phyloP scores from a whole-genome alignment of 2,329 filamentous ascomycete species.

The Colletotrichum sp. region DNA sequence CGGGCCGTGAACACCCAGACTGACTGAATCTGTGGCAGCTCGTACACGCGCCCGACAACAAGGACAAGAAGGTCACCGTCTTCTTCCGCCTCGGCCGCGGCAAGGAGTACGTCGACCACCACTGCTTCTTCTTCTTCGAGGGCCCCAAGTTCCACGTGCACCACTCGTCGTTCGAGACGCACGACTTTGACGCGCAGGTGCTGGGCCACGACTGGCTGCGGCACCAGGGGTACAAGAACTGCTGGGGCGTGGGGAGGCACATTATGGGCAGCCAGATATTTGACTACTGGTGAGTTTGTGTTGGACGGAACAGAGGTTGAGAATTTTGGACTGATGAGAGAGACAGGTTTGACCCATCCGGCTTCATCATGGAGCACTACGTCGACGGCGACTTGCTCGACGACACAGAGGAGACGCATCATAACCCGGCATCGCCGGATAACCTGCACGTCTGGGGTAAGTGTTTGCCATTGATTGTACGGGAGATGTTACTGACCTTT shows the following conservation, averaged over 20 bases:
- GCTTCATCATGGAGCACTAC: constrained; percentile 73
- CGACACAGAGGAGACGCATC: constrained; percentile 54
- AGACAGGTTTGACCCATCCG: constrained; percentile 63
- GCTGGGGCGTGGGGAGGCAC: constrained; percentile 76
- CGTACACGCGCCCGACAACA: constrained; percentile 20
- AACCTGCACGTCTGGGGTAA: constrained; percentile 52
- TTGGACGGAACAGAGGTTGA: too few species aligned
- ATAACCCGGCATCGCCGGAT: constrained; percentile 41
- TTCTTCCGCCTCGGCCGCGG: constrained; percentile 53
- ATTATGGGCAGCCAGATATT: constrained; percentile 75
- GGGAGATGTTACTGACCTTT: neutral
- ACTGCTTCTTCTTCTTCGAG: constrained; percentile 56
- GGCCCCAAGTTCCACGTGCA: constrained; percentile 61
- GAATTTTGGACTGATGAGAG: too few species aligned
- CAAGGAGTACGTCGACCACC: constrained; percentile 51
- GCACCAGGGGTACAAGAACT: constrained; percentile 65
- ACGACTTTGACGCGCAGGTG: constrained; percentile 74
- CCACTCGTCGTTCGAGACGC: constrained; percentile 72
- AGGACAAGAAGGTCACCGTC: constrained; percentile 42
- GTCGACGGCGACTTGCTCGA: constrained; percentile 72
- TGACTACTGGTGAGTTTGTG: constrained; percentile 32
- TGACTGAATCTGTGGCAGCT: constrained; percentile 3
- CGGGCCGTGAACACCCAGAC: neutral
- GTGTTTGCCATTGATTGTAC: neutral
- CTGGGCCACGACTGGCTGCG: constrained; percentile 74